These are phyloP conservation scores for Flaveria brownii DNA, from an alignment of 129 eudicot species.

Conservation along the genomic window DNA sequence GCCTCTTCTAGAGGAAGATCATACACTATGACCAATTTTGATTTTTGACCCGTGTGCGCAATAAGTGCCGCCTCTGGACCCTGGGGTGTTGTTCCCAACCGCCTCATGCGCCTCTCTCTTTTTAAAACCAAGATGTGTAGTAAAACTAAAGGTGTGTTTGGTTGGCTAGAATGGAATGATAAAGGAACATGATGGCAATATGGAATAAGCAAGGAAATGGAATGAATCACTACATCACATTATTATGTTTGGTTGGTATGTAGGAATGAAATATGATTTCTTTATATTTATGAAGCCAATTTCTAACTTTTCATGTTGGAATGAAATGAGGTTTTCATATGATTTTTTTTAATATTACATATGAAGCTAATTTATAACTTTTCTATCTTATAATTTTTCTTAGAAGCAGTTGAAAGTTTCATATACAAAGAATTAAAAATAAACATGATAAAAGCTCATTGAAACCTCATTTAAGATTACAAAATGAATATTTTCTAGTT, in stretches of 20 bases:
- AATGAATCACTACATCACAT: neutral
- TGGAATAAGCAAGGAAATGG: constrained; percentile 2
- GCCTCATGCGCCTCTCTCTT: neutral
- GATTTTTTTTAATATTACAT: neutral
- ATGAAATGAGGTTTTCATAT: neutral
- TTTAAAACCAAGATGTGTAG: neutral
- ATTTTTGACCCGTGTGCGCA: neutral
- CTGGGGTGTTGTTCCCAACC: neutral
- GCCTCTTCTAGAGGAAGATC: neutral
- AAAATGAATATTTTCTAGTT: neutral
- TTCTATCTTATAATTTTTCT: neutral
- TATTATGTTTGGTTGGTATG: neutral
- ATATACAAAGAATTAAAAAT: neutral
- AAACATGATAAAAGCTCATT: neutral
- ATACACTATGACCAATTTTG: neutral
- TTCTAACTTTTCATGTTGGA: too few species aligned
- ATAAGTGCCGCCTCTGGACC: neutral
- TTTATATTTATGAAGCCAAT: too few species aligned
- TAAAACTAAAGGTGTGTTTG: neutral
- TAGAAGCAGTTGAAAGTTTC: neutral
- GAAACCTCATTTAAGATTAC: neutral
- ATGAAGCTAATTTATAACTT: neutral
- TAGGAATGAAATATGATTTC: neutral
- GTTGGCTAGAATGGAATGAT: neutral
- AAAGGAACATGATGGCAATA: neutral